These are phyloP conservation scores for Dinochytrium kinnereticum DNA, from an alignment of 371 early-diverging fungal species.

Conservation along the genomic window DNA sequence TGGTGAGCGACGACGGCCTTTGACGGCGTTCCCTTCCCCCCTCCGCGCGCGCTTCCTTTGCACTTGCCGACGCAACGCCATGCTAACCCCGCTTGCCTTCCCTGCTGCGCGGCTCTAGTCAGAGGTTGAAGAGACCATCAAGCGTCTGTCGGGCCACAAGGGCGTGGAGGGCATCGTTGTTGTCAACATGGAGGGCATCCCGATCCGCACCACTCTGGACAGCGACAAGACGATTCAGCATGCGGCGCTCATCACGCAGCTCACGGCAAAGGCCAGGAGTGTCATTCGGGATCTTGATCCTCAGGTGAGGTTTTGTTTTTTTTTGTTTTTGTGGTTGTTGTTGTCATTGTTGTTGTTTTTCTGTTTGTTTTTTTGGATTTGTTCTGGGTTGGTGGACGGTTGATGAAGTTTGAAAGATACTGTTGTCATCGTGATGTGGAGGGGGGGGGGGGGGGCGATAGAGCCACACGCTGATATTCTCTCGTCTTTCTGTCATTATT, in stretches of 20 bases:
- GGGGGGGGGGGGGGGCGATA: too few relatives aligned
- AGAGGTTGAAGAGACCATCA: constrained; percentile 93
- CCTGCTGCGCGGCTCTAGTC: too few relatives aligned
- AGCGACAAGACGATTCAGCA: constrained; percentile 79
- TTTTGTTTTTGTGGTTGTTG: background rate
- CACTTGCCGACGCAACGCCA: too few relatives aligned
- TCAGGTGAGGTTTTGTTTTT: constrained; percentile 51
- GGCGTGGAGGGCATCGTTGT: constrained; percentile 64
- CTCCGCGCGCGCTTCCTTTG: too few relatives aligned
- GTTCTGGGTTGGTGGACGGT: too few relatives aligned
- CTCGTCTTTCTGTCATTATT: background rate
- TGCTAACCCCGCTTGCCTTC: too few relatives aligned
- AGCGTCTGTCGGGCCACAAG: constrained; percentile 81
- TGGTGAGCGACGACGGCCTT: too few relatives aligned
- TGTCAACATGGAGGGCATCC: constrained; percentile 70
- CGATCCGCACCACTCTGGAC: constrained; percentile 88
- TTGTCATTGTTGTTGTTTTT: constrained; percentile 30
- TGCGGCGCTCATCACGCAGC: constrained; percentile 76
- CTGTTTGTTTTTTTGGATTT: too few relatives aligned
- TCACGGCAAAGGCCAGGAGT: constrained; percentile 69
- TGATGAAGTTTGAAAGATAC: too few relatives aligned
- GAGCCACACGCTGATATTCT: too few relatives aligned
- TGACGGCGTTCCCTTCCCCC: too few relatives aligned
- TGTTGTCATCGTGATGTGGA: too few relatives aligned
- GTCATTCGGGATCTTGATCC: constrained; percentile 75